Evolutionary conservation across 495 filamentous ascomycete genomes (phyloP), one percentile per base, ranked within the genome.

Genomic region (Lasiosphaeria ovina): DNA sequence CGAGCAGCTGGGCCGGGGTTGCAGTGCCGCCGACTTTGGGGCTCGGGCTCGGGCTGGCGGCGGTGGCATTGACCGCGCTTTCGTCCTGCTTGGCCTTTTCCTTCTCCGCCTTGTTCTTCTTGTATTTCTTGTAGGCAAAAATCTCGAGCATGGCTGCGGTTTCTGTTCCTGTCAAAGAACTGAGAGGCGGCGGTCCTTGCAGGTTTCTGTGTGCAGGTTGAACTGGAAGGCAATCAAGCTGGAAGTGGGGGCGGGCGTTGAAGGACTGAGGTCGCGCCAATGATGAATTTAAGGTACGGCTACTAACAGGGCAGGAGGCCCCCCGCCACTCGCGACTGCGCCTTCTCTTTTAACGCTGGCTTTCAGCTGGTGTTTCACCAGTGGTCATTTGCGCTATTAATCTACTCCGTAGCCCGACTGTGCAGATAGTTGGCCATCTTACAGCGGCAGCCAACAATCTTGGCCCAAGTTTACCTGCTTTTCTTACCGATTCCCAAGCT

Each of bases 61-160:
- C 12, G 35, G 14, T 34, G 10, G 61, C 32, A 8, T 61, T 70
- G 50, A 42, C 72, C 33, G 60, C 62, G 24, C 24, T 2, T 24
- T 24, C 24, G 24, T 24, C 24, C 6, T 61, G 62, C 33, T 74
- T 75, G 12, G 67, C 69, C 58, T 76, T 69, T 35, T 45, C 68
- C 55, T 77, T 75, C 33, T 71, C 72, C 4, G 70, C 73, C 35
- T 68, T 71, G 62, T 76, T 70, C 69, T 81, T 80, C 72, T 81
- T 74, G 58, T 62, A 63, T 48, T 77, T 74, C 63, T 76, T 74
- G 65, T 68, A 69, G 3, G 67, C 58, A 60, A 78, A 70, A 69
- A 74, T 76, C 65, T 79, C 73, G n/a, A 79, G 57, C 76, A 79
- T 79, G 44, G 54, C 69, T 63, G 32, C 51, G 54, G 44, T 48